Evolutionary conservation across 371 early-diverging fungal genomes (phyloP), one percentile per base, ranked within the genome.

Genomic region (Apophysomyces variabilis): DNA sequence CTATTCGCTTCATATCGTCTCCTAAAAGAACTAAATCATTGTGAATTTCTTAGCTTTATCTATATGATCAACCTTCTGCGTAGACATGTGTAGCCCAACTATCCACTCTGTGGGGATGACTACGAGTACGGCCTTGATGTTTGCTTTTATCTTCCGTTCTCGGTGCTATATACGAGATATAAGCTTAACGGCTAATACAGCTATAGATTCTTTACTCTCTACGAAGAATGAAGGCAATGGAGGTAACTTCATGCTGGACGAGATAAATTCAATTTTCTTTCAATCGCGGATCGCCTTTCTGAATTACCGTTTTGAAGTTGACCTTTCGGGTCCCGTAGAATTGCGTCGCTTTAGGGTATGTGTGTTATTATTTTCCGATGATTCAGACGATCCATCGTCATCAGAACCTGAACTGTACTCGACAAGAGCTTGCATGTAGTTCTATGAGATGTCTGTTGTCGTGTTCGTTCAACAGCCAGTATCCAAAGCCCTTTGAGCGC

Each of bases 61-160:
- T 7, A 38, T 58, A 7, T 38, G 16, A 61, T 32, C 18, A 58
- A 82, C 82, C 70, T 79, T 76, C 67, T 9, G 71, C 65, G 56
- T 83, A 83, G 2, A 83, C 75, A 45, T 77, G 74, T 0, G 76
- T 78, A 13, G 80, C 75, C 83, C 83, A 82, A 46, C 67, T 79
- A 16, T 79, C 69, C 1, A 32, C 58, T 32, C 38, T 54, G 63
- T 77, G 78, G 3, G 75, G 75, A 8, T 70, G 63, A 9, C 70
- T 62, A 7, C 81, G 69, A 35, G 63, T 44, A 11, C 72, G 66
- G 18, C 79, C 79, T 61, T 76, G 69, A 58, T 65, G 69, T 45
- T 57, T 57, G 13, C 21, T 5, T 6, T 59, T 61, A 60, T 61
- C 62, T n/a, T 67, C 67, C 4, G 14, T 32, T 38, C 43, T 21